Base-by-base conservation (phyloP, 2,329 filamentous ascomycete genomes). In the Plectosphaerella cucumerina region DNA sequence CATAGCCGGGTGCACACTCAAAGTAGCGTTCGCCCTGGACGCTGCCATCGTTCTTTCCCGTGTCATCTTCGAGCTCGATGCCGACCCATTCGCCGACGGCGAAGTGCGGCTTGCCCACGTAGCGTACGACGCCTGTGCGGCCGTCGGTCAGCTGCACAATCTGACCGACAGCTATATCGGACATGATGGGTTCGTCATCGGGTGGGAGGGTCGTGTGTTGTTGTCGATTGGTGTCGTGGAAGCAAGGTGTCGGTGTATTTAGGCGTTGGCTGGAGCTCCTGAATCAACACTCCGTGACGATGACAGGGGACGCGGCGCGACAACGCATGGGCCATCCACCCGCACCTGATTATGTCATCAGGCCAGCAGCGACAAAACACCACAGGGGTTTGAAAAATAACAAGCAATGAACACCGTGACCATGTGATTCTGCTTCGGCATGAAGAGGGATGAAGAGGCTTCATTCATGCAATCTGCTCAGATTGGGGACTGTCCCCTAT, bases 1-100 rank as follows among this genome's bases (percentile, higher is more conserved):
- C 85, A 57, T 76, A 76, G 39, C 76, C 90, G 82, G 80, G 86
- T 69, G 65, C 79, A 70, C 93, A 97, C 47, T 92, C 84, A 61
- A 96, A 97, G 66, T 97, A 97, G 18, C 90, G 78, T 64, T 90
- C 82, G 55, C 90, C 92, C 67, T 93, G 83, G 44, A 97, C 90
- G 50, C 88, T 87, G 57, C 93, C 93, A 77, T 97, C 90, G 62
- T 97, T 97, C 75, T 97, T 97, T 31, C 94, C 93, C 18, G 80
- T 82, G 49, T 85, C 76, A 44, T 90, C 87, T 48, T 90, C 84
- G 51, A 97, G 81, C 73, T 96, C 92, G 53, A 97, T 82, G 57
- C 93, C 93, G 53, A 97, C 77, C 90, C 92, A 97, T 55, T 89
- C 84, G 56, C 92, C 93, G 6, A 79, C 74, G 52, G 90, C 85